Base-by-base conservation (phyloP, 345 rosid species). In the Lepidium aucheri region DNA sequence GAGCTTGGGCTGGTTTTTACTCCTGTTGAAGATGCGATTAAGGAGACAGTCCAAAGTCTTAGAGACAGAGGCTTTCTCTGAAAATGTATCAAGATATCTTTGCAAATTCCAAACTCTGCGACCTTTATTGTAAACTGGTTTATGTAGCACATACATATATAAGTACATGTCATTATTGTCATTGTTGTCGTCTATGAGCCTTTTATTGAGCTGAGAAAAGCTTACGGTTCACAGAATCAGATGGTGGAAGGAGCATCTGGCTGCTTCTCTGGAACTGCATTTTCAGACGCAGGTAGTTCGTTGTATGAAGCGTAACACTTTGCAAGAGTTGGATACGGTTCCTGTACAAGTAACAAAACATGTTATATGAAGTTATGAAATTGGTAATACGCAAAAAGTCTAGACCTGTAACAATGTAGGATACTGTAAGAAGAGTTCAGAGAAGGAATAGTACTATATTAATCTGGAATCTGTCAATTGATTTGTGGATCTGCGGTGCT, bases 401-500 rank as follows among this genome's bases (percentile, higher is more conserved):
- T n/a, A 47, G 2, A 58, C 15, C 47, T 39, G 42, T 17, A 46
- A 11, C 15, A 17, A 17, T 9, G 28, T 15, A 51, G 35, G 51
- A 15, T 52, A 51, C 32, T 40, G 7, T 11, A 16, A 3, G 32
- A 28, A 28, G 6, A 16, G 41, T 28, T 32, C 13, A 16, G 6
- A 32, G 43, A 30, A 28, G 30, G 3, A 53, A 51, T 7, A 50
- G 30, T 89, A 92, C 98, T 94, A 24, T 3, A 24, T 3, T 24
- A 2, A 24, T 24, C 4, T 24, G 61, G 82, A 24, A 24, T 2
- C 4, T 24, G 26, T 2, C 73, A 53, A 78, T 60, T 50, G 81
- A 91, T 28, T 68, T 77, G 17, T 77, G 1, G 72, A 88, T 63
- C 66, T 90, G 97, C 13, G 96, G 90, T 35, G 88, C 96, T 49